Conservation (phyloP, 176 grass and related monocot species). For the Juncus effusus region DNA sequence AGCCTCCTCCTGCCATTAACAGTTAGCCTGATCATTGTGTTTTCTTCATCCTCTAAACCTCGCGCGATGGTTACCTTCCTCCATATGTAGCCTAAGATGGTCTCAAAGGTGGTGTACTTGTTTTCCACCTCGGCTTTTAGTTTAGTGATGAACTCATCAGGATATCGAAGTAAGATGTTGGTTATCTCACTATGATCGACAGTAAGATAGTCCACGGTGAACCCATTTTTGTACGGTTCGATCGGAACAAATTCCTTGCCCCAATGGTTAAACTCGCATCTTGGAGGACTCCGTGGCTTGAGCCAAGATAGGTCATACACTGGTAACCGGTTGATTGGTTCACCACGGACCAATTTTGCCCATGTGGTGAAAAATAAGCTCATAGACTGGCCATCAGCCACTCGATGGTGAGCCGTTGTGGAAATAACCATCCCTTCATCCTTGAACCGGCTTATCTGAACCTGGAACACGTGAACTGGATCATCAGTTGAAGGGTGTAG, state of each 20-base stretch:
- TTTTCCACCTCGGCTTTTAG: slow-evolving; percentile 32
- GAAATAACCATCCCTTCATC: slow-evolving; percentile 39
- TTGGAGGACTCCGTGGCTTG: slow-evolving; percentile 22
- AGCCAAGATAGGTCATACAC: slow-evolving; percentile 10
- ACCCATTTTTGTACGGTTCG: not conserved
- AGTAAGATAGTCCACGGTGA: not conserved
- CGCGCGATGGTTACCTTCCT: slow-evolving; percentile 32
- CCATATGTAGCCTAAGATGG: slow-evolving; percentile 53
- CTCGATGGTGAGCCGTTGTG: slow-evolving; percentile 39
- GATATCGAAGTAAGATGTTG: slow-evolving; percentile 51
- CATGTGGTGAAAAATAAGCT: slow-evolving; percentile 47
- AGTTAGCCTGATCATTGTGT: slow-evolving; percentile 41
- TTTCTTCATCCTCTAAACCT: slow-evolving; percentile 1
- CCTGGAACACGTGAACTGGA: slow-evolving; percentile 36
- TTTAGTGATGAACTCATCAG: slow-evolving; percentile 47
- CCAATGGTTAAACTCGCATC: slow-evolving; percentile 14
- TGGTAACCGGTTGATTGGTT: not conserved
- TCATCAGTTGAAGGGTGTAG: slow-evolving; percentile 31
- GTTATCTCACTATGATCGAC: slow-evolving; percentile 12
- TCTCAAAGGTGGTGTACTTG: slow-evolving; percentile 54
- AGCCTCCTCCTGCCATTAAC: slow-evolving; percentile 46
- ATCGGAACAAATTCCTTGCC: not conserved
- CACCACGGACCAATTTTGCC: slow-evolving; percentile 32
- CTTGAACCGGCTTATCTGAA: slow-evolving; percentile 45
- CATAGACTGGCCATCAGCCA: slow-evolving; percentile 44